phyloP scores from a whole-genome alignment of 495 filamentous ascomycete species.

The Aspergillus sparsus region DNA sequence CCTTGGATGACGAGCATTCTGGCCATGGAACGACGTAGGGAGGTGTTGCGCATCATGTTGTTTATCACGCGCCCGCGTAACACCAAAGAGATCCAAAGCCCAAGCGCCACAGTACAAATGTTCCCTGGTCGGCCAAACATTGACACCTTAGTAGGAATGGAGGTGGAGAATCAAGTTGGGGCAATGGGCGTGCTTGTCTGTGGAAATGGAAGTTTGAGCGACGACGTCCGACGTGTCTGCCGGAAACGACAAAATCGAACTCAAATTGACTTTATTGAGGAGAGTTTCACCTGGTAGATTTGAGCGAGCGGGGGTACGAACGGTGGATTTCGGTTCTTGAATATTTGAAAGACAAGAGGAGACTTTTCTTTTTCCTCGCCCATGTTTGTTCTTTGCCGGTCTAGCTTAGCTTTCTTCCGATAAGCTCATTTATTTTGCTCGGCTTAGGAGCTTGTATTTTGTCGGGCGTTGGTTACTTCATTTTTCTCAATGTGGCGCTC shows the following conservation, averaged over 20 bases:
- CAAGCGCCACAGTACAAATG: slow-evolving; percentile 78
- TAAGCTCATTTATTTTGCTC: neutral
- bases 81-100: slow-evolving; percentile 68
- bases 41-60: slow-evolving; percentile 78
- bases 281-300: slow-evolving; percentile 82
- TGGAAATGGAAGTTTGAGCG: slow-evolving; percentile 78
- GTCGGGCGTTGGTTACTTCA: too few relatives aligned
- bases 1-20: slow-evolving; percentile 92
- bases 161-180: slow-evolving; percentile 74
- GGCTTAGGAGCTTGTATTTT: too few relatives aligned
- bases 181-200: slow-evolving; percentile 91
- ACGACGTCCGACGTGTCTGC: slow-evolving; percentile 78
- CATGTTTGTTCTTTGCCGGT: too few relatives aligned
- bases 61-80: slow-evolving; percentile 83
- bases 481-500: too few relatives aligned
- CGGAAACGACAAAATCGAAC: slow-evolving; percentile 61
- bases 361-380: neutral
- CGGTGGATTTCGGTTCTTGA: neutral
- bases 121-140: slow-evolving; percentile 81
- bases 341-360: neutral
- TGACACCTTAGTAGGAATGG: slow-evolving; percentile 70
- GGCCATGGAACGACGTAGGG: slow-evolving; percentile 71
- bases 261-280: slow-evolving; percentile 81
- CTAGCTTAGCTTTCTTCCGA: neutral
- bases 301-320: neutral